These are phyloP conservation scores for Coemansia sp. DNA, from an alignment of 192 early-diverging fungal species.

Conservation along the genomic window DNA sequence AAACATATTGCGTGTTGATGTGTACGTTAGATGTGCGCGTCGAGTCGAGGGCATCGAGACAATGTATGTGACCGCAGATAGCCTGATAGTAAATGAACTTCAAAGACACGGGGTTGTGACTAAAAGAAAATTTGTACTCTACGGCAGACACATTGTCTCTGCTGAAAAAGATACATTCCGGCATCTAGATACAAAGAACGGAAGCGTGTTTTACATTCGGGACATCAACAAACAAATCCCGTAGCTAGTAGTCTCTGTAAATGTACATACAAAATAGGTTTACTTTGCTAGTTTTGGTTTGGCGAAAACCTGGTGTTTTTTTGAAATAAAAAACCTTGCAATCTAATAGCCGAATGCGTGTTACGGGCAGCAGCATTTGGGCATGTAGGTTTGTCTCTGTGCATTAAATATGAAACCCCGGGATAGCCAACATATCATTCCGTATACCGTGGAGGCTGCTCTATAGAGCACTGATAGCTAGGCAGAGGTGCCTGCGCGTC, in stretches of 20 bases:
- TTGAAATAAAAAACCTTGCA: background rate
- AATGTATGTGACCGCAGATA: background rate
- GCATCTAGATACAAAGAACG: background rate
- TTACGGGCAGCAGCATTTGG: too few relatives aligned
- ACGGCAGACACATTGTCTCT: background rate
- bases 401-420: too few relatives aligned
- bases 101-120: background rate
- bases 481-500: background rate
- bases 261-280: background rate
- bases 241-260: background rate
- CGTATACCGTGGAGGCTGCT: background rate
- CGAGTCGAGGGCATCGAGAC: background rate
- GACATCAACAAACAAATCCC: background rate
- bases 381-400: too few relatives aligned
- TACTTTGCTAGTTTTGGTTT: background rate
- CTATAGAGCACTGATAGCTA: background rate
- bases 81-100: background rate
- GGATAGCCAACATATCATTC: background rate
- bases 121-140: conserved; percentile 5
- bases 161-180: conserved; percentile 3
- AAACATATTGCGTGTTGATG: conserved; percentile 3
- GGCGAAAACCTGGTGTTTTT: background rate
- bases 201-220: background rate
- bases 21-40: background rate
- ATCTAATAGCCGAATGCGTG: background rate